Evolutionary conservation across 2,329 filamentous ascomycete genomes (phyloP), one percentile per base, ranked within the genome.

Genomic region (Bipolaris bicolor): DNA sequence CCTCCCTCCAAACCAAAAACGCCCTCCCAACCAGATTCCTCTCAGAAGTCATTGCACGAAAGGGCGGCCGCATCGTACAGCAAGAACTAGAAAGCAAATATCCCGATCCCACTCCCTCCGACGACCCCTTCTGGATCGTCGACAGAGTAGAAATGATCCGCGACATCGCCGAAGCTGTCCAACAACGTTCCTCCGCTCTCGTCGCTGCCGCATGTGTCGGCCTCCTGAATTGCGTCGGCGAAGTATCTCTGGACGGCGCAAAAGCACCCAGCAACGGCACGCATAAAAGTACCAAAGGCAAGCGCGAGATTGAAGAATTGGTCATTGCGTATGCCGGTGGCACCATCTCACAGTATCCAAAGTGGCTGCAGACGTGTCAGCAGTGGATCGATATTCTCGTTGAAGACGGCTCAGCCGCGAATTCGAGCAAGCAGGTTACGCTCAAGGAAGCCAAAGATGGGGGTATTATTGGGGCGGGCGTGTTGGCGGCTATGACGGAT

Each of bases 281-380:
- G 18, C 59, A 53, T 45, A 9, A 10, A 3, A 29, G 26, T 29
- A 39, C 61, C 4, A 55, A 56, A n/a, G 34, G 20, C 3, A 55
- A 77, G 7, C 45, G 51, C 10, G 49, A 75, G 77, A 54, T 52
- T 0, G 82, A 86, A 59, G 88, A 91, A 65, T 74, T 94, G 29
- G 87, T 91, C 1, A 88, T 93, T 20, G 90, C 90, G 1, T 93
- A 91, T 70, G 92, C 90, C 0, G 90, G 90, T 31, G 89, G 90
- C 6, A 92, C 90, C 68, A 93, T 93, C 57, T 85, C 87, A n/a
- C 86, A 90, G 67, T 92, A 92, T 67, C 90, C 90, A 46, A 84
- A 90, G 65, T 92, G 91, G 75, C 80, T 90, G 40, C 77, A 80
- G 43, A 88, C 89, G 66, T 91, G 88, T 62, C 89, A 92, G 73